Conservation (phyloP, 1,284 basidiomycete species). For the Lentinula novae-zelandiae region DNA sequence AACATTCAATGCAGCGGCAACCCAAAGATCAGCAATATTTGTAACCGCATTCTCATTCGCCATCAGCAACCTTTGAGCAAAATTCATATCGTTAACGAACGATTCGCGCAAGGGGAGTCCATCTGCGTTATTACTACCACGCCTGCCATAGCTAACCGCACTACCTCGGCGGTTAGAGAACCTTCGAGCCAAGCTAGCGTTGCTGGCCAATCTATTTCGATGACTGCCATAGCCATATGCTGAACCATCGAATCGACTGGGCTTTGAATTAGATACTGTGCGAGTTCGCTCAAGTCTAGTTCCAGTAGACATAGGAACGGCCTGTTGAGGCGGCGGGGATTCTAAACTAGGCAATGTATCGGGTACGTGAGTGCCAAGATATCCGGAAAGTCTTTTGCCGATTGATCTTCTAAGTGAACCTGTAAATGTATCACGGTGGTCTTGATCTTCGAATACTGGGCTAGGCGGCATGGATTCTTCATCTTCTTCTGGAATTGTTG, state of each 20-base stretch:
- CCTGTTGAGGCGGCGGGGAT: slow-evolving; percentile 27
- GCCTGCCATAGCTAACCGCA: slow-evolving; percentile 40
- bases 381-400: slow-evolving; percentile 5
- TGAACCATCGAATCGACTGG: slow-evolving; percentile 64
- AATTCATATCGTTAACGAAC: slow-evolving; percentile 58
- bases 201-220: slow-evolving; percentile 50
- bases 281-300: slow-evolving; percentile 37
- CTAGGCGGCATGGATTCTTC: slow-evolving; percentile 38
- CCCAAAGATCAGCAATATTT: slow-evolving; percentile 89
- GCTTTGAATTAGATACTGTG: slow-evolving; percentile 41
- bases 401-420: slow-evolving; percentile 7
- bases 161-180: slow-evolving; percentile 32
- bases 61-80: slow-evolving; percentile 87
- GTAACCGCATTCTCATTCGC: slow-evolving; percentile 90
- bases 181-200: slow-evolving; percentile 35
- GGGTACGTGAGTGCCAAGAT: slow-evolving; percentile 39
- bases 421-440: background rate
- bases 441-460: slow-evolving; percentile 34
- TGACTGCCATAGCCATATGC: slow-evolving; percentile 73
- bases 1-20: slow-evolving; percentile 87
- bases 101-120: slow-evolving; percentile 30
- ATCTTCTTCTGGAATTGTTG: slow-evolving; percentile 56
- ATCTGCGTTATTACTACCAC: slow-evolving; percentile 43
- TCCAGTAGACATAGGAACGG: slow-evolving; percentile 44
- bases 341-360: slow-evolving; percentile 31